Percentiles rank a stretch among this genome's conserved stretches.
phyloP scores from a whole-genome alignment of 2,329 filamentous ascomycete genomes.

The Clonostachys chloroleuca region DNA sequence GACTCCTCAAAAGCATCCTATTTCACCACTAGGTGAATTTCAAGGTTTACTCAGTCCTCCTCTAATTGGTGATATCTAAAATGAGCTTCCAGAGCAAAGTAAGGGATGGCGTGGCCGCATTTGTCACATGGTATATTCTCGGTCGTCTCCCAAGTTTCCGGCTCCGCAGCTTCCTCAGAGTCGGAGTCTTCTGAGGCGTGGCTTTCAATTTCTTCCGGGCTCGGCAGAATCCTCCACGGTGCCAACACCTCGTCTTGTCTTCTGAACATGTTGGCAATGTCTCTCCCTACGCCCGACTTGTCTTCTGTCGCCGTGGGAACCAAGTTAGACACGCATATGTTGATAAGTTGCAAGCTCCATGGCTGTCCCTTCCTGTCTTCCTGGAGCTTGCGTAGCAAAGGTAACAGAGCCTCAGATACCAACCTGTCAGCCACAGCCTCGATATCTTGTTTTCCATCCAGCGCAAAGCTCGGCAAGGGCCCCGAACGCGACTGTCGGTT shows the following conservation, averaged over 20 bases:
- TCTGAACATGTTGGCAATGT: slow-evolving; percentile 81
- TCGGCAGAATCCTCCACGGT: slow-evolving; percentile 53
- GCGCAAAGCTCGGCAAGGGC: slow-evolving; percentile 69
- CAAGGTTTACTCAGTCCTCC: slow-evolving; percentile 7
- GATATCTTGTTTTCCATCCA: slow-evolving; percentile 54
- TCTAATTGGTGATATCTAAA: slow-evolving; percentile 26
- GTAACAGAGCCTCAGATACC: slow-evolving; percentile 62
- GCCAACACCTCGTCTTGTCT: slow-evolving; percentile 65
- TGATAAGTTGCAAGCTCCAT: slow-evolving; percentile 82
- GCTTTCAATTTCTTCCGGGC: slow-evolving; percentile 17
- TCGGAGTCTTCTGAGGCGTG: slow-evolving; percentile 9
- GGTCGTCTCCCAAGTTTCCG: slow-evolving; percentile 19
- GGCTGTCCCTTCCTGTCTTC: slow-evolving; percentile 51
- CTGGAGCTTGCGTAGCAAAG: slow-evolving; percentile 72
- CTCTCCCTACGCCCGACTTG: slow-evolving; percentile 56
- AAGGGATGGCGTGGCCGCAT: slow-evolving; percentile 50
- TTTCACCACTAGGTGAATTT: too few relatives aligned
- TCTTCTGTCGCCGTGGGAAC: slow-evolving; percentile 46
- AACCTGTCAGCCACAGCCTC: slow-evolving; percentile 63
- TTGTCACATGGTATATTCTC: slow-evolving; percentile 29
- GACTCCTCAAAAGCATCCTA: too few relatives aligned
- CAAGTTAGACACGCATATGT: slow-evolving; percentile 87
- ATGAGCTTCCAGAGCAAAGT: slow-evolving; percentile 56
- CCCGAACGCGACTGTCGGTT: slow-evolving; percentile 72
- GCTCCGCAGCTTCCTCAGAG: slow-evolving; percentile 2